phyloP scores from a whole-genome alignment of 192 early-diverging fungal species.

The Backusella luteola region DNA sequence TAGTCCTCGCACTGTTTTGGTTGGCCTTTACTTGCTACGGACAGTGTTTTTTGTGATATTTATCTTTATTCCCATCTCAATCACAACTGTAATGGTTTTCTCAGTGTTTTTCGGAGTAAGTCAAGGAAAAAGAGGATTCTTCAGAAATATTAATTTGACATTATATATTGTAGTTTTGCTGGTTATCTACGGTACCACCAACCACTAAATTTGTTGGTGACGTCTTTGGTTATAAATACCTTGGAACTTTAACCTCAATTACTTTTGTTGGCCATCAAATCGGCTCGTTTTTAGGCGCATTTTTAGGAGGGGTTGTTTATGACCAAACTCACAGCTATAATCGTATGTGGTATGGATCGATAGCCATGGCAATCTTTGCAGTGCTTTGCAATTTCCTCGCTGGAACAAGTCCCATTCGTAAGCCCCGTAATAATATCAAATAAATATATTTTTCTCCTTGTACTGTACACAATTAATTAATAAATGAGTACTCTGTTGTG shows the following conservation, averaged over 20 bases:
- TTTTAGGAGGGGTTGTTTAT: constrained; percentile 29
- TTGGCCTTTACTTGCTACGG: constrained; percentile 12
- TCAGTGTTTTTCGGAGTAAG: constrained; percentile 34
- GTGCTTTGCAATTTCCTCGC: constrained; percentile 14
- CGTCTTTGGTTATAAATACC: constrained; percentile 34
- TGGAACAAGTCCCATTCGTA: neutral
- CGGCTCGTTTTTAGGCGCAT: constrained; percentile 34
- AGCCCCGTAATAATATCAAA: neutral
- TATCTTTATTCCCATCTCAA: constrained; percentile 14
- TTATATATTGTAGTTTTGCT: constrained; percentile 12
- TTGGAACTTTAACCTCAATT: constrained; percentile 34
- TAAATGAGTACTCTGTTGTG: neutral
- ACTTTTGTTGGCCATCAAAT: constrained; percentile 35
- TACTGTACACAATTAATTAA: neutral
- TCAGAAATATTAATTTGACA: neutral
- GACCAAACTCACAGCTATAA: constrained; percentile 23
- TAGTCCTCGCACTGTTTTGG: constrained; percentile 26
- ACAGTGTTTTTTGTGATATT: constrained; percentile 21
- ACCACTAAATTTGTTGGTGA: constrained; percentile 29
- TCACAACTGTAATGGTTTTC: constrained; percentile 25
- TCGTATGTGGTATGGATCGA: constrained; percentile 31
- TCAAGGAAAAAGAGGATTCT: neutral
- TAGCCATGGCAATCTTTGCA: constrained; percentile 28
- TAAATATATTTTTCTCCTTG: neutral
- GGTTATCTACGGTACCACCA: constrained; percentile 34